Conservation (phyloP, 1,284 basidiomycete species). For the Moesziomyces parantarcticus region DNA sequence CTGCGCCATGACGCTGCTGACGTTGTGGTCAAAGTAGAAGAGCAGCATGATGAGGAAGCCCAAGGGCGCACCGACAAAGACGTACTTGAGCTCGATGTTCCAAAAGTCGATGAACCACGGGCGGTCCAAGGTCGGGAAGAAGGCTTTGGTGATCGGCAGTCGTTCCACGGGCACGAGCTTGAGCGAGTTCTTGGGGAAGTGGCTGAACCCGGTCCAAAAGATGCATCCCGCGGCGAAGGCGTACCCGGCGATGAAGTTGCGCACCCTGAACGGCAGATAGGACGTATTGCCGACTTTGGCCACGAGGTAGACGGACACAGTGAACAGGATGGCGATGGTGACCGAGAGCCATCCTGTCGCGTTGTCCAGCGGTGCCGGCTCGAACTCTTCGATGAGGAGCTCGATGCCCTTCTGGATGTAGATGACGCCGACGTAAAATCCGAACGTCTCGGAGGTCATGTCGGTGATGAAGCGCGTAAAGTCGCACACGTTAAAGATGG, state of each 20-base stretch:
- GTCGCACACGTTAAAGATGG: constrained; percentile 76
- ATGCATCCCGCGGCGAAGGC: constrained; percentile 68
- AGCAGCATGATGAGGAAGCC: constrained; percentile 68
- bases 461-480: constrained; percentile 71
- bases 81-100: constrained; percentile 88
- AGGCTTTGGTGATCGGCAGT: constrained; percentile 65
- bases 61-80: constrained; percentile 80
- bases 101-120: constrained; percentile 91
- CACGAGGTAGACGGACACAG: constrained; percentile 68
- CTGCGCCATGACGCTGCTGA: constrained; percentile 83
- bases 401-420: constrained; percentile 70
- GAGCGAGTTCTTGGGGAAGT: constrained; percentile 65
- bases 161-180: constrained; percentile 56
- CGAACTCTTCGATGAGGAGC: constrained; percentile 68
- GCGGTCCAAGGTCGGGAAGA: constrained; percentile 76
- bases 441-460: constrained; percentile 93
- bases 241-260: constrained; percentile 67
- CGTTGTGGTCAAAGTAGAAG: constrained; percentile 75
- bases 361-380: constrained; percentile 59
- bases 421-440: constrained; percentile 72
- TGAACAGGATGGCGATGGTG: constrained; percentile 70
- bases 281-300: constrained; percentile 57
- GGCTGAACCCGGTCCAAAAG: constrained; percentile 70
- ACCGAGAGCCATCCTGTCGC: constrained; percentile 69
- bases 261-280: constrained; percentile 67